phyloP scores from a whole-genome alignment of 164 flowering plant species.

The Brasenia schreberi region DNA sequence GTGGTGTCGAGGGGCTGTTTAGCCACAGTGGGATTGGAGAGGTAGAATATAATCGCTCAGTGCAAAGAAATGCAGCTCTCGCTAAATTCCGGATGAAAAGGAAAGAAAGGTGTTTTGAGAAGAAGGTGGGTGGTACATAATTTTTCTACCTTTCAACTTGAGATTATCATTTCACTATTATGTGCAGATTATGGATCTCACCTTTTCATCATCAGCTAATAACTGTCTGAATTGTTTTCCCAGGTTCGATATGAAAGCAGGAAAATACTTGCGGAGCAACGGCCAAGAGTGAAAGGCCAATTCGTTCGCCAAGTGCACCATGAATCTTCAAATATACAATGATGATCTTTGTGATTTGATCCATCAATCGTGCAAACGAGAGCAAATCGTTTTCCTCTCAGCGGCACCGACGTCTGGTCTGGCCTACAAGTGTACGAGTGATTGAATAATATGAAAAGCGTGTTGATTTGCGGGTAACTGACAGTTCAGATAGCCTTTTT shows the following conservation, averaged over 20 bases:
- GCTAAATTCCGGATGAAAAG: constrained; percentile 80
- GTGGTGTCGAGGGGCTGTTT: constrained; percentile 23
- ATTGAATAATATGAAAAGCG: not conserved
- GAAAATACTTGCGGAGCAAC: constrained; percentile 82
- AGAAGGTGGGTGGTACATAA: constrained; percentile 38
- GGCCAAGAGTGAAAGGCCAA: constrained; percentile 86
- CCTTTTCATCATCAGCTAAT: not conserved
- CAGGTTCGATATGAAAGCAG: constrained; percentile 94
- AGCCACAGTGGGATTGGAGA: constrained; percentile 11
- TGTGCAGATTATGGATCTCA: not conserved
- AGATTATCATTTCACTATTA: not conserved
- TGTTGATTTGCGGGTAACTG: not conserved
- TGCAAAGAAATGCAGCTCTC: constrained; percentile 83
- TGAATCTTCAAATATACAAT: constrained; percentile 11
- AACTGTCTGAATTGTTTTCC: not conserved
- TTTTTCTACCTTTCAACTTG: not conserved
- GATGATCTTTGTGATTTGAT: not conserved
- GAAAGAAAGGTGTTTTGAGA: constrained; percentile 88
- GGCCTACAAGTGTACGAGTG: no score
- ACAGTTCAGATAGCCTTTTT: not conserved
- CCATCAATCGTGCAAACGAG: not conserved
- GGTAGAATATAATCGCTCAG: constrained; percentile 23
- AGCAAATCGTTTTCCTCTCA: not conserved
- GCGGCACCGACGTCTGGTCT: no score
- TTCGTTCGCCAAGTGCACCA: constrained; percentile 58